These are phyloP conservation scores for Penicillium brasilianum DNA, from an alignment of 2,329 filamentous ascomycete species.

Conservation along the genomic window DNA sequence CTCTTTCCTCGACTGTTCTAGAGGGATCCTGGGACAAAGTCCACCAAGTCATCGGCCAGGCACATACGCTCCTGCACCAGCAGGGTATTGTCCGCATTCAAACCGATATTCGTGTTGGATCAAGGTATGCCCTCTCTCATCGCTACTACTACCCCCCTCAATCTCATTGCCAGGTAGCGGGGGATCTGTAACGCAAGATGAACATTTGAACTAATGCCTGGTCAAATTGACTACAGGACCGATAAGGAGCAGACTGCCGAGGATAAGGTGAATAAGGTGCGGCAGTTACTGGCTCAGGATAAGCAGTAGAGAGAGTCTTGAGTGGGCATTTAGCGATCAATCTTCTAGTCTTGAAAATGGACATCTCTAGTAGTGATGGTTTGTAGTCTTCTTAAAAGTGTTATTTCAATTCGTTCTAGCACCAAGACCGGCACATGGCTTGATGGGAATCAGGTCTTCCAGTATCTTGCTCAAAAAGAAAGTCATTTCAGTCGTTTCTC, in stretches of 20 bases:
- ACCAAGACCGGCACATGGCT: neutral
- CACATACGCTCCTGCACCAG: conserved; percentile 76
- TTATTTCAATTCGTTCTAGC: neutral
- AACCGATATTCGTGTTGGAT: conserved; percentile 84
- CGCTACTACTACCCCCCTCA: neutral
- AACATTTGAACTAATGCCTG: conserved; percentile 16
- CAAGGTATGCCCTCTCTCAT: conserved; percentile 61
- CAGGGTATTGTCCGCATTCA: conserved; percentile 83
- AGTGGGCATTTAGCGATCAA: no score
- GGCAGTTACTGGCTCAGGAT: conserved; percentile 55
- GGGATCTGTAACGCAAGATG: neutral
- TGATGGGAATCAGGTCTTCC: neutral
- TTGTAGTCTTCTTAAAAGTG: neutral
- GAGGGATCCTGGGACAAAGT: conserved; percentile 92
- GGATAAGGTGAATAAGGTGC: conserved; percentile 74
- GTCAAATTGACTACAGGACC: conserved; percentile 58
- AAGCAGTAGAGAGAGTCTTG: conserved; percentile 1
- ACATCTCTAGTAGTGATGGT: neutral
- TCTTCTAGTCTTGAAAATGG: neutral
- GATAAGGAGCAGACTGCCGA: conserved; percentile 83
- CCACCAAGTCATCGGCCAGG: conserved; percentile 83
- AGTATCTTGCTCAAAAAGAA: neutral
- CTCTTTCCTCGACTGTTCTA: conserved; percentile 43
- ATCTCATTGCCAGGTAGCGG: neutral
- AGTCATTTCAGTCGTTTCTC: neutral